phyloP scores from a whole-genome alignment of 1,284 basidiomycete species.

The Fomitopsis palustris region DNA sequence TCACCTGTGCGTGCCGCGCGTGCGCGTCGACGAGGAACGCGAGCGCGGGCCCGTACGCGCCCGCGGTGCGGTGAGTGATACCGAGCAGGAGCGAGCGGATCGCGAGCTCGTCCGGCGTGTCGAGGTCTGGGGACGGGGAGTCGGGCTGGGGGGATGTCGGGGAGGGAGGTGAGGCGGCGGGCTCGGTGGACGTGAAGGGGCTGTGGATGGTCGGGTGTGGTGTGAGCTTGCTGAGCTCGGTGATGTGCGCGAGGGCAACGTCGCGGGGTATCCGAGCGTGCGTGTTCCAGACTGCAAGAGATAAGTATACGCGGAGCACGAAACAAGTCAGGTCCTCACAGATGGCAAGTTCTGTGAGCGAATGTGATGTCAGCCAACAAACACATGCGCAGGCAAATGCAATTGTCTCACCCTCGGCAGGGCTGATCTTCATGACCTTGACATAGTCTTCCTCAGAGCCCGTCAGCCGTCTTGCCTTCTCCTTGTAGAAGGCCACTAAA shows the following conservation, averaged over 20 bases:
- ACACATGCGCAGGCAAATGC: neutral
- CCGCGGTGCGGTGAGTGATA: constrained; percentile 55
- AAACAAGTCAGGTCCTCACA: constrained; percentile 39
- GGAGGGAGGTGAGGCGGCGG: constrained; percentile 6
- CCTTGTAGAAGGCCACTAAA: constrained; percentile 68
- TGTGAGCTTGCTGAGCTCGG: constrained; percentile 42
- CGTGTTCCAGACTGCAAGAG: constrained; percentile 64
- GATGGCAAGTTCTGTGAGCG: constrained; percentile 47
- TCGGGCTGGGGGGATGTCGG: constrained; percentile 1
- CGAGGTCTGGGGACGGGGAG: constrained; percentile 37
- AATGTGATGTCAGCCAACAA: neutral
- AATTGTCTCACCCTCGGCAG: constrained; percentile 59
- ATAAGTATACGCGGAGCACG: constrained; percentile 3
- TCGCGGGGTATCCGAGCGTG: constrained; percentile 51
- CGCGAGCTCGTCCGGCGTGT: constrained; percentile 69
- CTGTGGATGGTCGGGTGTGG: constrained; percentile 40
- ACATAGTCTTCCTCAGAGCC: constrained; percentile 48
- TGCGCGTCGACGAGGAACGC: constrained; percentile 50
- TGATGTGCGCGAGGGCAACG: constrained; percentile 54
- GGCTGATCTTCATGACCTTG: constrained; percentile 57
- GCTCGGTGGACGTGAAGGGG: constrained; percentile 24
- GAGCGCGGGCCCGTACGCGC: constrained; percentile 42
- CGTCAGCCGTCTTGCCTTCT: constrained; percentile 54
- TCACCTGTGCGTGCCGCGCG: constrained; percentile 34
- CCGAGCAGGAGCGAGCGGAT: constrained; percentile 67